These are phyloP conservation scores for Colletotrichum sp. DNA, from an alignment of 2,329 filamentous ascomycete species.

Conservation along the genomic window DNA sequence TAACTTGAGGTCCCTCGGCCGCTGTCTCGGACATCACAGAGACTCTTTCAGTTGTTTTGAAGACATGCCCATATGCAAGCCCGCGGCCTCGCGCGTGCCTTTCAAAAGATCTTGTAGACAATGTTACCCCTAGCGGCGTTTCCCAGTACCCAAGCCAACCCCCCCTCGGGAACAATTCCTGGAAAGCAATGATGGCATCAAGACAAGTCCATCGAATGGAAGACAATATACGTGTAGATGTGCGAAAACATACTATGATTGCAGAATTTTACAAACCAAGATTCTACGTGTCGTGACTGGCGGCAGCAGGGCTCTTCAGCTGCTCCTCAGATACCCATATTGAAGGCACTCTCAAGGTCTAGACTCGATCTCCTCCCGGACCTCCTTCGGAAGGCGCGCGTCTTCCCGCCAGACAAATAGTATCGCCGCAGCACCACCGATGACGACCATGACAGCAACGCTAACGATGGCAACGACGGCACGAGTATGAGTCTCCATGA, in stretches of 20 bases:
- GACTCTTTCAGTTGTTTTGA: not conserved
- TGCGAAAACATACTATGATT: too few relatives aligned
- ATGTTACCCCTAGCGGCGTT: too few relatives aligned
- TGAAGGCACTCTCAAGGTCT: not conserved
- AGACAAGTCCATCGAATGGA: too few relatives aligned
- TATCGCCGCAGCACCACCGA: not conserved
- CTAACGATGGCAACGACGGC: not conserved
- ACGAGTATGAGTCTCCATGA: not conserved
- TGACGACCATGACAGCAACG: not conserved
- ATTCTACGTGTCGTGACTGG: too few relatives aligned
- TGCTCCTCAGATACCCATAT: too few relatives aligned
- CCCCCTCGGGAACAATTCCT: too few relatives aligned
- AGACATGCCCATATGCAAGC: not conserved
- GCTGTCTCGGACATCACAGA: not conserved
- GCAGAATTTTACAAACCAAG: too few relatives aligned
- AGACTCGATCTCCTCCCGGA: not conserved
- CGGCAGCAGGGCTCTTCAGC: too few relatives aligned
- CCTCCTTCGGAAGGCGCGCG: not conserved
- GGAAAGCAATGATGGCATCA: too few relatives aligned
- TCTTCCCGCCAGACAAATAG: not conserved
- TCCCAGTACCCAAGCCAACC: too few relatives aligned
- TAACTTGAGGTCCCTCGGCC: not conserved
- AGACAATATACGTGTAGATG: too few relatives aligned
- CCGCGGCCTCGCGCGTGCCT: not conserved
- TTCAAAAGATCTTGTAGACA: too few relatives aligned